Percentiles rank a stretch among this genome's conserved stretches.
These are phyloP conservation scores for Candida pini DNA, from an alignment of 805 yeast genomes.

Conservation along the genomic window DNA sequence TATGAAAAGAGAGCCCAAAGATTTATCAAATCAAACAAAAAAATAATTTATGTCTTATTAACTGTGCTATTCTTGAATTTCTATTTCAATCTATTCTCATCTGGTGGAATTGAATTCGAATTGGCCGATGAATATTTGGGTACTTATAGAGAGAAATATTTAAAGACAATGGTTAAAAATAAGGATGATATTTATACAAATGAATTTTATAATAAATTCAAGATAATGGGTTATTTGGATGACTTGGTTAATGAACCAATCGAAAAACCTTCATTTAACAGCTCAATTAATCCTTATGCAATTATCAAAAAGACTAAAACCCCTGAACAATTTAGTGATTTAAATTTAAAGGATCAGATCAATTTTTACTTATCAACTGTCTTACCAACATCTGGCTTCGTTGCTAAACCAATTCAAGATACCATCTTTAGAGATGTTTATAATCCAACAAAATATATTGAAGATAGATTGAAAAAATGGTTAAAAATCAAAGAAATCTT, in stretches of 20 bases:
- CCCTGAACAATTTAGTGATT: constrained; percentile 8
- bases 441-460: constrained; percentile 21
- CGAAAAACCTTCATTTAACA: constrained; percentile 14
- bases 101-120: constrained; percentile 9
- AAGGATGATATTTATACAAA: constrained; percentile 21
- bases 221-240: constrained; percentile 23
- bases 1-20: constrained; percentile 12
- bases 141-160: constrained; percentile 25
- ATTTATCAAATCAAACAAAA: constrained; percentile 13
- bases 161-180: constrained; percentile 16
- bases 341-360: constrained; percentile 13
- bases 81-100: constrained; percentile 5
- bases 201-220: constrained; percentile 23
- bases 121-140: constrained; percentile 25
- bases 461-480: constrained; percentile 24
- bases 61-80: constrained; percentile 10
- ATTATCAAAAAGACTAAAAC: constrained; percentile 14
- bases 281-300: constrained; percentile 18
- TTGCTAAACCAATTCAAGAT: constrained; percentile 25
- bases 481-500: constrained; percentile 20
- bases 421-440: constrained; percentile 26
- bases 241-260: constrained; percentile 27
- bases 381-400: constrained; percentile 17
- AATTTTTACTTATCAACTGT: constrained; percentile 13
- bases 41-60: constrained; percentile 7